Evolutionary conservation across 116 monocot genomes (phyloP), one percentile per base, ranked within the genome.

Genomic region (Trichopus zeylanicus): DNA sequence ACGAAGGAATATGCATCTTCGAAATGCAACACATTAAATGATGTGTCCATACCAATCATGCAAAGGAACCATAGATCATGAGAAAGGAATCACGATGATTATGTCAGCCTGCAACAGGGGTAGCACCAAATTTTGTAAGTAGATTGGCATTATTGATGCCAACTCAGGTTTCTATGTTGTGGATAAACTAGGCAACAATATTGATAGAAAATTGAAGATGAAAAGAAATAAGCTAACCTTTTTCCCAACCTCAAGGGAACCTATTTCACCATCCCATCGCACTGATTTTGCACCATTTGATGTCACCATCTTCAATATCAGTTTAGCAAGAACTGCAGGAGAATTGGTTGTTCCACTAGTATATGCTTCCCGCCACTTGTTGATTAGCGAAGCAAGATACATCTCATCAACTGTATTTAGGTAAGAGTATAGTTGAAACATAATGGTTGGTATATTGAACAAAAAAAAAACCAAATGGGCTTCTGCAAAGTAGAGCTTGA

Each of bases 301-400:
- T n/a, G 88, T 93, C 5, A 53, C 82, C 93, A 93, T 93, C 75
- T 80, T 77, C 38, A 93, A 59, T 60, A 93, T 56, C 22, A 59
- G 56, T 59, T 88, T 88, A 69, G 93, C 71, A 61, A 88, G 85
- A 59, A 88, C 32, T 60, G 61, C 85, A 55, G 80, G 82, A 56
- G 93, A 88, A 47, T 82, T 71, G 12, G 88, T 88, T 48, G 77
- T 58, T 56, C 93, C 93, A 62, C 42, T 74, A 59, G 67, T 68
- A 58, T 72, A 85, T 31, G 77, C 77, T 66, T 77, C 78, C 16
- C 88, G 62, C n/a, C 93, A 88, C 70, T 93, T 93, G 51, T 88
- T 93, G 39, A 93, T 88, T 48, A 93, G 82, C 1, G 88, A 88
- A 64, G 93, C 88, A 61, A 93, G 48, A 70, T 93, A 88, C 93